Evolutionary conservation across 2,329 filamentous ascomycete genomes (phyloP).

Genomic region (Aspergillus sergii): DNA sequence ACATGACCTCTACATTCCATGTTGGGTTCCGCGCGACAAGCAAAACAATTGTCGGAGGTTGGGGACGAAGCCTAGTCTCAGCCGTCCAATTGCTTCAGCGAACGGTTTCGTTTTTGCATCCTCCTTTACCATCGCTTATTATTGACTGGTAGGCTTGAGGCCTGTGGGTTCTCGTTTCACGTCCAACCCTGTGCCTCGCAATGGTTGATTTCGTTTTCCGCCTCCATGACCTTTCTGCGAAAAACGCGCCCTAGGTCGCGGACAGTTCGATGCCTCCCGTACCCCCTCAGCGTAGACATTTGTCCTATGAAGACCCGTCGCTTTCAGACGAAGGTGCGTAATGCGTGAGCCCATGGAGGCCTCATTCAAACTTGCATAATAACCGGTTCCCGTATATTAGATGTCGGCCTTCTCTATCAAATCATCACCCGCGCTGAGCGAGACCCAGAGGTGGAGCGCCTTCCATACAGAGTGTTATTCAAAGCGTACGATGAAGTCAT

Average conservation of each 20-base stretch:
- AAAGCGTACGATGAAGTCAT: constrained; percentile 77
- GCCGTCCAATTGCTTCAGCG: constrained; percentile 6
- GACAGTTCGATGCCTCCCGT: constrained; percentile 54
- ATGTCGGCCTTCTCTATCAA: constrained; percentile 76
- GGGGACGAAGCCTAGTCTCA: constrained; percentile 11
- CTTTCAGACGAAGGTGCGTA: constrained; percentile 64
- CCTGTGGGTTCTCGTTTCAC: constrained; percentile 9
- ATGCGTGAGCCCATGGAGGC: background rate
- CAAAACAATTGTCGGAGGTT: constrained; percentile 16
- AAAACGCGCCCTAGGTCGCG: constrained; percentile 49
- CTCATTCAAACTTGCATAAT: constrained; percentile 4
- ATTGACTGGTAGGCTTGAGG: constrained; percentile 8
- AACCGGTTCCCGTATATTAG: constrained; percentile 47
- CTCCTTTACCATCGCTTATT: background rate
- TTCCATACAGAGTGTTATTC: constrained; percentile 78
- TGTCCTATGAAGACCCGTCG: constrained; percentile 43
- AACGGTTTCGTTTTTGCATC: constrained; percentile 3
- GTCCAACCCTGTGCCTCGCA: constrained; percentile 31
- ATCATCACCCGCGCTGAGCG: constrained; percentile 74
- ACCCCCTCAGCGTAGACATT: constrained; percentile 43
- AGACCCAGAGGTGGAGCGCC: constrained; percentile 63
- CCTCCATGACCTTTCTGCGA: constrained; percentile 47
- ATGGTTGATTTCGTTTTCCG: constrained; percentile 42
- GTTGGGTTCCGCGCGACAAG: constrained; percentile 22
- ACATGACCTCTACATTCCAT: constrained; percentile 17